Evolutionary conservation across 345 rosid species (phyloP).

Genomic region (Pugionium cornutum): DNA sequence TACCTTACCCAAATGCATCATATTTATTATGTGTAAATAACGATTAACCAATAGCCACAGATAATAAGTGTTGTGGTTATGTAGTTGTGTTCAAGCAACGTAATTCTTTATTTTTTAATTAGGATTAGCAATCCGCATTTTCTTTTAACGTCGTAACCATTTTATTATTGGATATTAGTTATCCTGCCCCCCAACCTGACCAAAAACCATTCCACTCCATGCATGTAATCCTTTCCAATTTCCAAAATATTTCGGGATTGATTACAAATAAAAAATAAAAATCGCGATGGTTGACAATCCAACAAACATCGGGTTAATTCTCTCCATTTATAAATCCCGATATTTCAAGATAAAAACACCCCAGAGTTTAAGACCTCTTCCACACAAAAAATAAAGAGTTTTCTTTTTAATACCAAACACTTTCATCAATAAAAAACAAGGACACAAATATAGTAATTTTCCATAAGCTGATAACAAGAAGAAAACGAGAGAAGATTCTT

Average conservation of each 20-base stretch:
- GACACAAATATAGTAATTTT: not conserved
- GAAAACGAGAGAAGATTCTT: conserved; percentile 14
- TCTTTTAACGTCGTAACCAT: not conserved
- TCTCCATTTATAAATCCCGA: not conserved
- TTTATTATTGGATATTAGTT: not conserved
- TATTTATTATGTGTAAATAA: too few relatives aligned
- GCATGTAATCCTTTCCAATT: not conserved
- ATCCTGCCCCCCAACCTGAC: not conserved
- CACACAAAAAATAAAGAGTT: not conserved
- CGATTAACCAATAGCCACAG: too few relatives aligned
- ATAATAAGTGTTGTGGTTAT: too few relatives aligned
- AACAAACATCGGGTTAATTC: conserved; percentile 2
- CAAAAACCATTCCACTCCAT: not conserved
- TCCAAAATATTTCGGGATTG: not conserved
- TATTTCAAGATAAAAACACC: not conserved
- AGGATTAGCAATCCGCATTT: too few relatives aligned
- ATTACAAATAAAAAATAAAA: not conserved
- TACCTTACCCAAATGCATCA: too few relatives aligned
- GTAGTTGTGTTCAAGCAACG: too few relatives aligned
- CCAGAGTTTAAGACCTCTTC: conserved; percentile 3
- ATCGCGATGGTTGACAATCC: conserved; percentile 8
- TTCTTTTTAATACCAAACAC: not conserved
- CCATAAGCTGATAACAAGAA: not conserved
- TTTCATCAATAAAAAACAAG: not conserved
- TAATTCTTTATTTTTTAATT: too few relatives aligned